A percentile compares a stretch with the other conserved stretches of the same genome.
These are phyloP conservation scores for Populus tremula DNA, from an alignment of 345 rosid genomes.

Conservation along the genomic window DNA sequence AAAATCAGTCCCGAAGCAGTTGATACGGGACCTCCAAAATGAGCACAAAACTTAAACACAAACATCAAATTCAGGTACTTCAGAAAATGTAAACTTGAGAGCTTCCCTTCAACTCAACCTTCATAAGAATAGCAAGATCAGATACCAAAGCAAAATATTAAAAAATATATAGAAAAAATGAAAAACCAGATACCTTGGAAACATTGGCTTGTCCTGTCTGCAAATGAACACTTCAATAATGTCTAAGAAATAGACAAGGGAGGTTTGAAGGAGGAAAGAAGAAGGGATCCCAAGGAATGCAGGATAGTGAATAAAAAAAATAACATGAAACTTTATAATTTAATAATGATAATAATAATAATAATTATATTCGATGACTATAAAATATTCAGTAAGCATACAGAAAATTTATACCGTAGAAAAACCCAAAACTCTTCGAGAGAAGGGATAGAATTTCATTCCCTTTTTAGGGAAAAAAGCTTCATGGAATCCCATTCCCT, in stretches of 20 bases:
- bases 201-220: slow-evolving; percentile 86
- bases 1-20: slow-evolving; percentile 21
- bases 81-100: slow-evolving; percentile 63
- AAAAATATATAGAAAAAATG: background rate
- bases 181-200: slow-evolving; percentile 49
- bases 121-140: background rate
- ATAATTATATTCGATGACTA: background rate
- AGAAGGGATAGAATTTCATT: slow-evolving; percentile 54
- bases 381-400: background rate
- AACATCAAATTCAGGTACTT: slow-evolving; percentile 57
- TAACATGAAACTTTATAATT: background rate
- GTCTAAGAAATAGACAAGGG: background rate
- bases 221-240: slow-evolving; percentile 21
- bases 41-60: slow-evolving; percentile 10
- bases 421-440: slow-evolving; percentile 27
- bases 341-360: background rate
- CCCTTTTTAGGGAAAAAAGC: slow-evolving; percentile 27
- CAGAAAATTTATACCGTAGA: background rate
- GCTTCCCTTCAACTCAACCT: slow-evolving; percentile 85
- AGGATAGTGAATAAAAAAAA: background rate
- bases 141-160: background rate
- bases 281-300: background rate
- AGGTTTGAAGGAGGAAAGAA: background rate
- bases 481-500: slow-evolving; percentile 62
- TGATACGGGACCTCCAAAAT: slow-evolving; percentile 16